Percentiles rank a stretch among this genome's conserved stretches.
These are phyloP conservation scores for Pseudocercospora fuligena DNA, from an alignment of 2,329 filamentous ascomycete species.

Conservation along the genomic window DNA sequence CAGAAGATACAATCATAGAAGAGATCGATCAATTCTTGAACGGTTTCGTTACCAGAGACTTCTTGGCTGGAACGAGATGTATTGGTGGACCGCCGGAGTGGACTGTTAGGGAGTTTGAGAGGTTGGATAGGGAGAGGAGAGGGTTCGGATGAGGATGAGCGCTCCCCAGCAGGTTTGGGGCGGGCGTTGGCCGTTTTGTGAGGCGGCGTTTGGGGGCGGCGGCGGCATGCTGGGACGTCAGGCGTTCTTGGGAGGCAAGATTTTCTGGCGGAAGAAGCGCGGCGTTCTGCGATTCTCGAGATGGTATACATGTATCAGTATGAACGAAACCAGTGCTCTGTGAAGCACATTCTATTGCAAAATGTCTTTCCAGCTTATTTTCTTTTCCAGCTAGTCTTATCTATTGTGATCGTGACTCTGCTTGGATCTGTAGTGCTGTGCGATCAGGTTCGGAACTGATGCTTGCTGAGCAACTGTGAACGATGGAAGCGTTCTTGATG, in stretches of 20 bases:
- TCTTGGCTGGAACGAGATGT: neutral
- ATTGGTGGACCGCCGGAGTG: neutral
- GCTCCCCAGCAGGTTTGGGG: no score
- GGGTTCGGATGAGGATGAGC: neutral
- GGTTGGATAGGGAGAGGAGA: neutral
- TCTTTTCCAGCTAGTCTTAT: no score
- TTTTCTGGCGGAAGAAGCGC: no score
- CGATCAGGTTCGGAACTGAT: neutral
- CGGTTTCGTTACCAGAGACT: neutral
- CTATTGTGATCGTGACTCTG: neutral
- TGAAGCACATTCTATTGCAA: no score
- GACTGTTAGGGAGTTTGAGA: neutral
- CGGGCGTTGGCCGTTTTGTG: no score
- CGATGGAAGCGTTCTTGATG: neutral
- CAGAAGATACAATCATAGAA: neutral
- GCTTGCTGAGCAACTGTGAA: neutral
- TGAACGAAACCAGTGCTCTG: no score
- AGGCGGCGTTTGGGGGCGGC: no score
- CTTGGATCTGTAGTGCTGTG: neutral
- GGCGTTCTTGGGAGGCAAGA: no score
- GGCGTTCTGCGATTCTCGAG: no score
- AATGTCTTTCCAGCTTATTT: no score
- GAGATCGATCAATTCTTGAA: neutral
- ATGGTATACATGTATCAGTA: no score
- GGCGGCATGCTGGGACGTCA: no score